These are phyloP conservation scores for Alnus glutinosa DNA, from an alignment of 306 rosid species.

Conservation along the genomic window DNA sequence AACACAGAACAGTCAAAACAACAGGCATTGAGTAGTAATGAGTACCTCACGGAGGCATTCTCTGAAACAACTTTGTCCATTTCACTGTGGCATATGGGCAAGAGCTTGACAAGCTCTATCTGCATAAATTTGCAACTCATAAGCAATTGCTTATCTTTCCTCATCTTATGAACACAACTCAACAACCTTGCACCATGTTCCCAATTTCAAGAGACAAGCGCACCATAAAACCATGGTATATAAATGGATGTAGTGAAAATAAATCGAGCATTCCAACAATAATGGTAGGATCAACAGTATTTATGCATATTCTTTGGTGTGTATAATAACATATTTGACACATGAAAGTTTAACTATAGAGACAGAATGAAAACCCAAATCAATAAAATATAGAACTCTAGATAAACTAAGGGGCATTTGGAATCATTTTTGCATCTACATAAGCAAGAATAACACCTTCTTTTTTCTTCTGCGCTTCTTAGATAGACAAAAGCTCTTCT, in stretches of 20 bases:
- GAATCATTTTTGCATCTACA: not conserved
- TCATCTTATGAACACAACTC: not conserved
- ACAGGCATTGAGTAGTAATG: conserved; percentile 3
- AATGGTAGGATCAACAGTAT: not conserved
- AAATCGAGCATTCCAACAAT: not conserved
- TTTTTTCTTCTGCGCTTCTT: not conserved
- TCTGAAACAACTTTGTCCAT: conserved; percentile 69
- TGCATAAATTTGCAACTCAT: conserved; percentile 44
- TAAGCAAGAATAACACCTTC: not conserved
- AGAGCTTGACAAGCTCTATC: conserved; percentile 62
- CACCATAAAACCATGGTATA: not conserved
- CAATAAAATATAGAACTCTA: not conserved
- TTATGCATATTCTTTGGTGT: not conserved
- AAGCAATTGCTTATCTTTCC: conserved; percentile 19
- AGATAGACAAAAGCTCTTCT: not conserved
- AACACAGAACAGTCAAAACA: not conserved
- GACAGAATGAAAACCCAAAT: not conserved
- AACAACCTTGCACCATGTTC: not conserved
- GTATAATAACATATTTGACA: not conserved
- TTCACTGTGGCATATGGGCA: conserved; percentile 79
- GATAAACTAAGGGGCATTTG: not conserved
- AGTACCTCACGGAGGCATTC: conserved; percentile 62
- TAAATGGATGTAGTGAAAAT: not conserved
- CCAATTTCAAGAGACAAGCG: not conserved
- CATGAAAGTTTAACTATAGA: not conserved